phyloP scores from a whole-genome alignment of 306 rosid genomes.

The Gynostemma pentaphyllum region DNA sequence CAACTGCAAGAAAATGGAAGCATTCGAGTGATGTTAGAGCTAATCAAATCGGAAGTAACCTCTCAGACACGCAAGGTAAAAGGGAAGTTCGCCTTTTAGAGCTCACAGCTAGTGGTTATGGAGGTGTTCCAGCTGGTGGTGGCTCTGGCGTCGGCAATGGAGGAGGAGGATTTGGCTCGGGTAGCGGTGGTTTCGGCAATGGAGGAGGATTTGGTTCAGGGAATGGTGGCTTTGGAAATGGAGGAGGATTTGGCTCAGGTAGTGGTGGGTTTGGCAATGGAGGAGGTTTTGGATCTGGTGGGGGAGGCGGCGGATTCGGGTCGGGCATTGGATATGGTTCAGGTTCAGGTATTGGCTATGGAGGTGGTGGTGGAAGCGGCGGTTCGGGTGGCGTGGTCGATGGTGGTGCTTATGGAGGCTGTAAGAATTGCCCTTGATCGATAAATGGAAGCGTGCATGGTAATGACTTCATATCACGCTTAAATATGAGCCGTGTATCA shows the following conservation, averaged over 20 bases:
- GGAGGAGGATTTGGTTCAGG: slow-evolving; percentile 16
- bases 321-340: slow-evolving; percentile 3
- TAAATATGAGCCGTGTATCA: neutral
- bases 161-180: neutral
- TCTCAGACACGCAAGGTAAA: neutral
- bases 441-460: neutral
- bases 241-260: neutral
- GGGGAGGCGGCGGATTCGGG: neutral
- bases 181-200: slow-evolving; percentile 6
- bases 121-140: slow-evolving; percentile 22
- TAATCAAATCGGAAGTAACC: neutral
- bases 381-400: neutral
- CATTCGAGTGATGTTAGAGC: slow-evolving; percentile 1
- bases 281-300: neutral
- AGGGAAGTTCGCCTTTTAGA: neutral
- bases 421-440: neutral
- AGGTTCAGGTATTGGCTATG: neutral
- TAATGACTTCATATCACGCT: neutral
- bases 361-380: neutral
- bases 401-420: neutral
- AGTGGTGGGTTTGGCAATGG: neutral
- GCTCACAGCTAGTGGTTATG: slow-evolving; percentile 19
- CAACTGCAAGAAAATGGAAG: slow-evolving; percentile 16
- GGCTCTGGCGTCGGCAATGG: slow-evolving; percentile 13
- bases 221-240: slow-evolving; percentile 10